Percentiles rank a stretch among this genome's conserved stretches.
phyloP scores from a whole-genome alignment of 2,329 filamentous ascomycete genomes.

The Trichophaea hybrida region DNA sequence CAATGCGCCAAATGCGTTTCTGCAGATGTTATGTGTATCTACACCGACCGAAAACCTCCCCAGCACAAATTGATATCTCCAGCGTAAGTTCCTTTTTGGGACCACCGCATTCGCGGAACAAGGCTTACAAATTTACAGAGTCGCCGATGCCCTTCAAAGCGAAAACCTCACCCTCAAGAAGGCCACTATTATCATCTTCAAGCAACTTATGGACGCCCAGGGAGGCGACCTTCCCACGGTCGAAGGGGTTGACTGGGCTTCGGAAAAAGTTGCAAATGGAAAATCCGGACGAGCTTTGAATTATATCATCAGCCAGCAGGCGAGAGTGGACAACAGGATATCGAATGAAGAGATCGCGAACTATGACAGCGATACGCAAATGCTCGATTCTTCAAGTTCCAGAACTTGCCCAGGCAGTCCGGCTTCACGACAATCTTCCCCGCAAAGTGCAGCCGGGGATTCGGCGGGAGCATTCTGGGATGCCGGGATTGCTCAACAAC shows the following conservation, averaged over 20 bases:
- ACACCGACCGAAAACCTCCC: conserved; percentile 19
- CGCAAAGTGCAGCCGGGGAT: neutral
- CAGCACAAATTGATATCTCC: conserved; percentile 7
- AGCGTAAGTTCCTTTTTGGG: conserved; percentile 1
- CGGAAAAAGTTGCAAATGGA: conserved; percentile 6
- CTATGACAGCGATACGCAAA: conserved; percentile 5
- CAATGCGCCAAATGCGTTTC: conserved; percentile 21
- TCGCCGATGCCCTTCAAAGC: conserved; percentile 6
- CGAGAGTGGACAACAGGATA: conserved; percentile 5
- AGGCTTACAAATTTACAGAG: neutral
- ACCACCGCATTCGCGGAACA: neutral
- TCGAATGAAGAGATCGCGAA: conserved; percentile 1
- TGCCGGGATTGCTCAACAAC: neutral
- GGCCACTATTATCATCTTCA: conserved; percentile 2
- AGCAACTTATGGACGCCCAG: neutral
- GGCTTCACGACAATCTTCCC: conserved; percentile 1
- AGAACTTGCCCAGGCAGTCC: conserved; percentile 1
- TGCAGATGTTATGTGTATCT: conserved; percentile 22
- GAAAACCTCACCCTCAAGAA: conserved; percentile 8
- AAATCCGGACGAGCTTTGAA: conserved; percentile 7
- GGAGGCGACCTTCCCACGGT: neutral
- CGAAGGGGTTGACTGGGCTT: conserved; percentile 5
- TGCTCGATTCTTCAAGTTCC: neutral
- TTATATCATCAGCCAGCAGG: conserved; percentile 5
- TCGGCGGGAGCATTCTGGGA: neutral